Conservation (phyloP, 164 flowering plant genomes). For the Santalum album region DNA sequence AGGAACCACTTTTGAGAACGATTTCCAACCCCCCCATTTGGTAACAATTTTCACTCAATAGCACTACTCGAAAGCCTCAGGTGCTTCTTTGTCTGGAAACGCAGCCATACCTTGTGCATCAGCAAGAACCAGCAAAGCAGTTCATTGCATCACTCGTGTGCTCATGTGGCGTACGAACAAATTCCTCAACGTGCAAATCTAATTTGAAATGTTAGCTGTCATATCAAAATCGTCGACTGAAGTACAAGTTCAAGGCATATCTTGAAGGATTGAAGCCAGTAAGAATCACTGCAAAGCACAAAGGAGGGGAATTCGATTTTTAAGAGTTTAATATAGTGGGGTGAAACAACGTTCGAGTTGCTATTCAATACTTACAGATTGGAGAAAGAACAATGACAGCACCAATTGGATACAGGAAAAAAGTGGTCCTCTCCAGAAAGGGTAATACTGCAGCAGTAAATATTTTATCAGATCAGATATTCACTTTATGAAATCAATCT, state of each 20-base stretch:
- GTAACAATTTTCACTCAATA: too few relatives aligned
- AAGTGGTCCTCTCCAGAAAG: slow-evolving; percentile 87
- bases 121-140: too few relatives aligned
- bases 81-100: too few relatives aligned
- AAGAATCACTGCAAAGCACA: slow-evolving; percentile 60
- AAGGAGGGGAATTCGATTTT: background rate
- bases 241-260: slow-evolving; percentile 78
- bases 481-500: too few relatives aligned
- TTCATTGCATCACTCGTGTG: too few relatives aligned
- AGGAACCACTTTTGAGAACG: too few relatives aligned
- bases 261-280: slow-evolving; percentile 97
- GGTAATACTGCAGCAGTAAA: slow-evolving; percentile 62
- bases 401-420: slow-evolving; percentile 95
- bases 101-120: too few relatives aligned
- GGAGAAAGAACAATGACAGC: slow-evolving; percentile 71
- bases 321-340: background rate
- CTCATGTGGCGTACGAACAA: too few relatives aligned
- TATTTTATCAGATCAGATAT: background rate
- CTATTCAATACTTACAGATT: slow-evolving; percentile 47
- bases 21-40: too few relatives aligned
- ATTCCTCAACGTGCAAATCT: too few relatives aligned
- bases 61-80: too few relatives aligned
- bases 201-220: too few relatives aligned
- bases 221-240: slow-evolving; percentile 40
- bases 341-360: background rate